Evolutionary conservation across 2,329 filamentous ascomycete species (phyloP), one percentile per base, ranked within the genome.

Genomic region (Sphaerulina vaccinii): DNA sequence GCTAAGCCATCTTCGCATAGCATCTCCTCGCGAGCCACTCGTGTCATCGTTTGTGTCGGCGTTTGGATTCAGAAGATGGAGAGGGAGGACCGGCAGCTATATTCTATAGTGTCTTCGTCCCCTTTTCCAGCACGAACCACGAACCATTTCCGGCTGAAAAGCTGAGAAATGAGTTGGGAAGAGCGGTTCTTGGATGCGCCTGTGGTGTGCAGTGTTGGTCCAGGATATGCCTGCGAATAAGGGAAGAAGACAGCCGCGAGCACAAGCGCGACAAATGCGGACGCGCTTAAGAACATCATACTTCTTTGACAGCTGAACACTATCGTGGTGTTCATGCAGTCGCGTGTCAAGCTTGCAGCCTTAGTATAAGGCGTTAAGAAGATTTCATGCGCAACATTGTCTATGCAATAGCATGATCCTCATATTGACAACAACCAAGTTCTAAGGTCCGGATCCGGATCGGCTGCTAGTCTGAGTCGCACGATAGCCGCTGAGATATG

Each of bases 161-260:
- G 32, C 51, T 37, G 40, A 49, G 40, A 47, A 37, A 52, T 49
- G 11, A 38, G 23, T 29, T 47, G 39, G 45, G 13, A 15, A 35
- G 32, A 19, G 16, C 21, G 38, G 43, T 42, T 35, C 40, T 49
- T 29, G 39, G 38, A 36, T 38, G 39, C 35, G 50, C 46, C 41
- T 47, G 40, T 39, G 8, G 33, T 38, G 22, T 51, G 32, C 32
- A n/a, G 16, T 39, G 23, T 49, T 35, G 29, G 37, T 32, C 56
- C 40, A 54, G 56, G 44, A 51, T 54, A 27, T 40, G 47, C 50
- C 44, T 54, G 47, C 36, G n/a, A 44, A 51, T 51, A 29, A 41
- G 24, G 10, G 24, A 41, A 44, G 33, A 19, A 35, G 13, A 21
- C 16, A 37, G 35, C 33, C 33, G 16, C n/a, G 37, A 40, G 24